Evolutionary conservation across 345 rosid species (phyloP).

Genomic region (Hirschfeldia incana): DNA sequence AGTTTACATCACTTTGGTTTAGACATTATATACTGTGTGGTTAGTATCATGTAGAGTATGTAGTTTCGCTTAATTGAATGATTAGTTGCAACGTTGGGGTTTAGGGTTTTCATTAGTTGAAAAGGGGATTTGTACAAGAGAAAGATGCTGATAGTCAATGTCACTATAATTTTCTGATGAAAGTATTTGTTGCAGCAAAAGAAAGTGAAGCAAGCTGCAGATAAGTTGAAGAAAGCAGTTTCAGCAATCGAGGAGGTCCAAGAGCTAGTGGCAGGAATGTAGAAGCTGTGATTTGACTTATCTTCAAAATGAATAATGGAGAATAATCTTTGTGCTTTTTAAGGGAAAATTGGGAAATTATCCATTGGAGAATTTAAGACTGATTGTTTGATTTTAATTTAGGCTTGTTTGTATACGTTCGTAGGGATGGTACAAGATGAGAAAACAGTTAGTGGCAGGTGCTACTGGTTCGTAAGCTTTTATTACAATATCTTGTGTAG

Average conservation of each 20-base stretch:
- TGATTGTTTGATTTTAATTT: conserved; percentile 20
- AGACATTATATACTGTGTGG: background rate
- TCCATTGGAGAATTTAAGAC: conserved; percentile 25
- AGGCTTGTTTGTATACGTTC: conserved; percentile 24
- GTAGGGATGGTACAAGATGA: conserved; percentile 26
- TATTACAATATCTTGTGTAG: background rate
- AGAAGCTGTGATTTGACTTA: conserved; percentile 26
- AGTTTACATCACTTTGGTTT: conserved; percentile 20
- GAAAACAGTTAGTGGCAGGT: conserved; percentile 3
- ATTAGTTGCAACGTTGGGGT: background rate
- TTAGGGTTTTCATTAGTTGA: background rate
- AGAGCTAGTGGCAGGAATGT: conserved; percentile 19
- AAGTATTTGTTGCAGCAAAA: conserved; percentile 8
- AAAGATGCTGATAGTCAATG: background rate
- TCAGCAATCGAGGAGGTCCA: conserved; percentile 30
- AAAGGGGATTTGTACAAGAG: background rate
- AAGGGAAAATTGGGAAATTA: conserved; percentile 4
- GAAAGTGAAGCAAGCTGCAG: conserved; percentile 39
- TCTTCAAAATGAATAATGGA: background rate
- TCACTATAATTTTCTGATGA: background rate
- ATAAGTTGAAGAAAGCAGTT: conserved; percentile 26
- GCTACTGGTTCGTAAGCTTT: conserved; percentile 20
- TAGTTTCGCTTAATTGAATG: background rate
- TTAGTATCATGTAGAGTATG: background rate
- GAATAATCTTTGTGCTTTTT: background rate